Evolutionary conservation across 768 basidiomycete species (phyloP).

Genomic region (Suillus occidentalis): DNA sequence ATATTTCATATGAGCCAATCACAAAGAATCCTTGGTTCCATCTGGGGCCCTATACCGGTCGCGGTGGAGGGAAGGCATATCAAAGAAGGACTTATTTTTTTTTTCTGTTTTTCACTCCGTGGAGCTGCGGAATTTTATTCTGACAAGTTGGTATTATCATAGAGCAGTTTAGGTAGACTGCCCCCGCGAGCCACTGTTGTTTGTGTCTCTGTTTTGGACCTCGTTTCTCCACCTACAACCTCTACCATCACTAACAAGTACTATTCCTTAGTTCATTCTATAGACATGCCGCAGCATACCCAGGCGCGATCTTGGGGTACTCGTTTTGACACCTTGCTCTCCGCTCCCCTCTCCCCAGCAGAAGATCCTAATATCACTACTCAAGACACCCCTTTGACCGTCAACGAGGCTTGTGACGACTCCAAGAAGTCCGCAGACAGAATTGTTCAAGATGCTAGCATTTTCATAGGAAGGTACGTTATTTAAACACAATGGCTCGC

Average conservation of each 20-base stretch:
- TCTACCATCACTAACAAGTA: conserved; percentile 9
- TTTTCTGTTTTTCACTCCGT: neutral
- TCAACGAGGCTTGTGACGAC: conserved; percentile 15
- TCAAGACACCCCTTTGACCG: conserved; percentile 12
- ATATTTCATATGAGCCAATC: conserved; percentile 5
- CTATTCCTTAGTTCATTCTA: conserved; percentile 20
- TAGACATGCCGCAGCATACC: conserved; percentile 46
- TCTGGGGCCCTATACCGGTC: neutral
- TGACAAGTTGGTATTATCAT: neutral
- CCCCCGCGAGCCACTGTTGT: neutral
- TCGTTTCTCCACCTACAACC: neutral
- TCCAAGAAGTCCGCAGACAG: conserved; percentile 40
- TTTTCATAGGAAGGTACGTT: conserved; percentile 80
- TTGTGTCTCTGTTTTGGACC: neutral
- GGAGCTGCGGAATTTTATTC: neutral
- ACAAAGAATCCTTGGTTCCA: neutral
- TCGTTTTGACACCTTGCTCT: conserved; percentile 65
- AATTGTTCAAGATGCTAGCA: conserved; percentile 71
- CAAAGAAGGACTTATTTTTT: neutral
- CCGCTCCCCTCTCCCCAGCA: conserved; percentile 47
- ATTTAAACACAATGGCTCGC: neutral
- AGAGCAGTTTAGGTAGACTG: conserved; percentile 2
- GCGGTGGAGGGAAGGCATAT: neutral
- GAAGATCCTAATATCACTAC: conserved; percentile 16
- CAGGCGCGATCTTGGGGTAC: conserved; percentile 64